Evolutionary conservation across 2,329 filamentous ascomycete species (phyloP).

Genomic region (Alternaria novae-zelandiae): DNA sequence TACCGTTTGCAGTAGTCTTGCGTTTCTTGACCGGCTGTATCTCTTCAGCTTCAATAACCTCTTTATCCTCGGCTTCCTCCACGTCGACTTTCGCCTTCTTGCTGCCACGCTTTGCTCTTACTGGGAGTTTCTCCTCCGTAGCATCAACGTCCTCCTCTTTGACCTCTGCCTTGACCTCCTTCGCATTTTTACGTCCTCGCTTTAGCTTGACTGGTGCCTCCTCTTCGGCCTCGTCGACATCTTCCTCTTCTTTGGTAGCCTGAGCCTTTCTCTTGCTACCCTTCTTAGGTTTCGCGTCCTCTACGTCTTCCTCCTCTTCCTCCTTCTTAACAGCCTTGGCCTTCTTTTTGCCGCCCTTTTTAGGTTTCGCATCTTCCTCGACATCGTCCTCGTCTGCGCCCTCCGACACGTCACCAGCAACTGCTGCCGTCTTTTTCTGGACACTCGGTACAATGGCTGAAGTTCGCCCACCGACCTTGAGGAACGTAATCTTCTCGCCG

Average conservation of each 20-base stretch:
- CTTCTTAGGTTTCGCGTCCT: slow-evolving; percentile 25
- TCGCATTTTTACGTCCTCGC: slow-evolving; percentile 28
- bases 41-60: slow-evolving; percentile 34
- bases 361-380: slow-evolving; percentile 31
- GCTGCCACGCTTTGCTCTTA: slow-evolving; percentile 4
- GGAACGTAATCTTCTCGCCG: slow-evolving; percentile 81
- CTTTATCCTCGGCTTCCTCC: slow-evolving; percentile 28
- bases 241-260: slow-evolving; percentile 29
- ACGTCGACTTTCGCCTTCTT: slow-evolving; percentile 22
- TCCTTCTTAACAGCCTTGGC: slow-evolving; percentile 31
- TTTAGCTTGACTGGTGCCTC: slow-evolving; percentile 21
- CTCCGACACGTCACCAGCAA: slow-evolving; percentile 60
- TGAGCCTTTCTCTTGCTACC: slow-evolving; percentile 35
- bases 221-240: slow-evolving; percentile 22
- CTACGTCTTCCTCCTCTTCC: slow-evolving; percentile 18
- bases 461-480: slow-evolving; percentile 90
- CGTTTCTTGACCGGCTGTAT: slow-evolving; percentile 32
- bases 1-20: slow-evolving; percentile 22
- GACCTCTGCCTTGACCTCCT: slow-evolving; percentile 27
- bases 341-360: slow-evolving; percentile 48
- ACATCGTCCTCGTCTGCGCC: slow-evolving; percentile 31
- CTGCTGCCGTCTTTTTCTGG: slow-evolving; percentile 79
- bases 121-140: slow-evolving; percentile 28
- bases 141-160: slow-evolving; percentile 28
- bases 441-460: slow-evolving; percentile 85